Evolutionary conservation across 2,329 filamentous ascomycete species (phyloP), one percentile per base, ranked within the genome.

Genomic region (Elsinoe arachidis): DNA sequence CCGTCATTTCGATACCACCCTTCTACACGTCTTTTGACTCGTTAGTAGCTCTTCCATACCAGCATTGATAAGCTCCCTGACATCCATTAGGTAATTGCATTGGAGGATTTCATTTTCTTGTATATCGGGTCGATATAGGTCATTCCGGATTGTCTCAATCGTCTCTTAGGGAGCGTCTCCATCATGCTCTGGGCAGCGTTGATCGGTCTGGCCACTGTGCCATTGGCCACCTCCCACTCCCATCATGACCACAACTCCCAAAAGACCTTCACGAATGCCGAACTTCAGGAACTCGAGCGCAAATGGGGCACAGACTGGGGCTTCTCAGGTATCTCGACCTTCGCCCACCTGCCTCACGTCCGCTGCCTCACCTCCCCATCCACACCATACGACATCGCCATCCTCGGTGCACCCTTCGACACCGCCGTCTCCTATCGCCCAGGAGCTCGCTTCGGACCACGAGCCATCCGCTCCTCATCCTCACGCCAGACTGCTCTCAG

Each of bases 401-500:
- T 78, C 39, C 67, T 78, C 3, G 76, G 76, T 2, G 76, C 73
- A 2, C 76, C 76, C 0, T 78, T 78, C 60, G 76, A 78, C 60
- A 78, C 76, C 2, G 72, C 75, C 21, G 75, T 77, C 0, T 72
- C 69, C 54, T 78, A 78, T 59, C 63, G 73, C 23, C 73, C 73
- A 17, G 73, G 73, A 67, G 76, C 76, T 41, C 83, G 91, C 7
- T 96, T 96, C 68, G 91, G 91, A 0, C 91, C 91, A 34, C 83
- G 89, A 44, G 88, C 89, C 41, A 96, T 96, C 66, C 86, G 91
- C 57, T 85, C 88, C 38, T 90, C 89, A 39, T 92, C 88, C 33
- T 80, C 85, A 6, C 84, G 90, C 17, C 90, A 96, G 73, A 89
- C 86, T 12, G 80, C 84, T 2, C 44, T 64, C 12, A 82, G 89